Evolutionary conservation across 2,329 filamentous ascomycete species (phyloP), one percentile per base, ranked within the genome.

Genomic region (Phaeosphaeria sp.): DNA sequence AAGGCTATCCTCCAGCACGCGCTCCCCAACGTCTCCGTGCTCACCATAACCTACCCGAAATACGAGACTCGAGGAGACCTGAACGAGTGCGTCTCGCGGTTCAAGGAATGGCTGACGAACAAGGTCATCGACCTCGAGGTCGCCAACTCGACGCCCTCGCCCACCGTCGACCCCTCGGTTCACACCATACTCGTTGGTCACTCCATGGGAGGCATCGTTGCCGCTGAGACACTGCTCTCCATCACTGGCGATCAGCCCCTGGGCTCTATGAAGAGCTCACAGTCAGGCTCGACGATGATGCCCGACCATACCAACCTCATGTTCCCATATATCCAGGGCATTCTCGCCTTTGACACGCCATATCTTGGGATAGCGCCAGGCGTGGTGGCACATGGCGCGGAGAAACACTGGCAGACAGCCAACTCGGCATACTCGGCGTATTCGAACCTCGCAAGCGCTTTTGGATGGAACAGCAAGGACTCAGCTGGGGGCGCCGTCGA

Each of bases 91-190:
- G 90, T 94, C 58, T 81, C 82, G 59, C 83, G 86, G 25, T 93
- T 95, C 78, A 87, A 89, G 64, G 89, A 91, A 78, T 95, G 91
- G 90, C 86, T 98, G 17, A 88, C 93, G 65, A 90, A 97, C 73
- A 91, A 91, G 69, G 91, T 98, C 68, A 97, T 98, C 68, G 95
- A 98, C 76, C 83, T 97, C 69, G 94, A 99, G 79, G 93, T 97
- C 56, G 88, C 85, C 25, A 90, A 91, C 66, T 84, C 84, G 46
- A 94, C 92, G 0, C 86, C 91, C 1, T 93, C 90, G 5, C 93
- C 93, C 0, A 96, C 91, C 0, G 85, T 96, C 62, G 92, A 96
- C 60, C 92, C 93, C 5, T 92, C 90, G 0, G 92, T 97, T 20
- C 89, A 88, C 70, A 90, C 90, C 25, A 84, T 97, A 47, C 85